Conservation (phyloP, 2,329 filamentous ascomycete species). For the Malbranchea cinnamomea region DNA sequence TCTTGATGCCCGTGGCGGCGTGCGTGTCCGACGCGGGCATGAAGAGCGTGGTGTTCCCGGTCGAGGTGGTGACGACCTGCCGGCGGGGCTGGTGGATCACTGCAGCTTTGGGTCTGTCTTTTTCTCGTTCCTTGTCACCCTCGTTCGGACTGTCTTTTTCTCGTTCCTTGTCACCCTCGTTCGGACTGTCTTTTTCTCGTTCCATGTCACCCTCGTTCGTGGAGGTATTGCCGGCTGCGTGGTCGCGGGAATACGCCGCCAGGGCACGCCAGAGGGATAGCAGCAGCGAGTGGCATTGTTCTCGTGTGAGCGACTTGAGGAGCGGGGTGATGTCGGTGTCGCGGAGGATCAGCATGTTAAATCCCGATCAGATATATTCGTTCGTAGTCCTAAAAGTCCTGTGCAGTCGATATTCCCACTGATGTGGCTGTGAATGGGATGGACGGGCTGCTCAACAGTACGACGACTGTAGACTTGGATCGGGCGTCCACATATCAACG, state of each 20-base stretch:
- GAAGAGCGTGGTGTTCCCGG: conserved; percentile 47
- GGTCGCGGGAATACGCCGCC: conserved; percentile 18
- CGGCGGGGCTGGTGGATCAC: conserved; percentile 33
- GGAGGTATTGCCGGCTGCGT: conserved; percentile 12
- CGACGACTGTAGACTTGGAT: too few relatives aligned
- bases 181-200: conserved; percentile 10
- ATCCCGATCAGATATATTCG: neutral
- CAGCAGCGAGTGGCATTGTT: conserved; percentile 23
- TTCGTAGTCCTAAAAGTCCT: too few relatives aligned
- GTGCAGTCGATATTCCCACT: too few relatives aligned
- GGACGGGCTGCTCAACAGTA: too few relatives aligned
- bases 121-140: neutral
- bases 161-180: neutral
- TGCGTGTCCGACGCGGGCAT: conserved; percentile 53
- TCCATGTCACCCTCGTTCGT: conserved; percentile 3
- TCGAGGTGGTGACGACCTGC: conserved; percentile 24
- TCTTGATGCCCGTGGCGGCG: conserved; percentile 53
- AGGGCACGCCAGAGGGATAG: conserved; percentile 22
- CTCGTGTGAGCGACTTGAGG: conserved; percentile 17
- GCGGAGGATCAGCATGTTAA: conserved; percentile 10
- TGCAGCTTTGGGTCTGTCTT: conserved; percentile 14
- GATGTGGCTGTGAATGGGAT: too few relatives aligned
- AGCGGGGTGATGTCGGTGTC: conserved; percentile 16
- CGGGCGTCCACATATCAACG: too few relatives aligned
- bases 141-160: conserved; percentile 10